Evolutionary conservation across 106 monocot species (phyloP), one percentile per base, ranked within the genome.

Genomic region (Acanthochlamys bracteata): DNA sequence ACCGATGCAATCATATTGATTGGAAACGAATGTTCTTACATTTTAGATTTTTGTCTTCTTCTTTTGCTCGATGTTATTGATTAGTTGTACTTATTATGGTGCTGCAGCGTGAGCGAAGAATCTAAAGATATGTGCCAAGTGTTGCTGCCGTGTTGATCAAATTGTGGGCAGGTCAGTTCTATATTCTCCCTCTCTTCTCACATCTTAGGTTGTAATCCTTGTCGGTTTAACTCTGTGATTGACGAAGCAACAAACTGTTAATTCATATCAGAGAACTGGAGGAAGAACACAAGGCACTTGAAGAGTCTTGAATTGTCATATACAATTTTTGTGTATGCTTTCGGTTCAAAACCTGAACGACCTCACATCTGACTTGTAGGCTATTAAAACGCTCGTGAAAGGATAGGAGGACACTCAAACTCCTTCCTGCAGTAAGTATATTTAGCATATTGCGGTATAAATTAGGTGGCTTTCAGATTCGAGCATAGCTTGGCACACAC

Each of bases 1-100:
- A 74, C 33, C 80, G 89, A 43, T 94, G 93, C 75, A 83, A 86
- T 14, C 93, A 94, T 64, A 94, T 94, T 69, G 89, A 94, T 58
- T 94, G 93, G 93, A 94, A 94, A 63, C 76, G 93, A 46, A 86
- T 72, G 93, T 92, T 53, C 24, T 20, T 49, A 40, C 24, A 0
- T 39, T 19, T 22, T 14, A 24, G 0, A 49, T 47, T 54, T 45
- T 10, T 14, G 52, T 65, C 20, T 64, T 33, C 24, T n/a, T 33
- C 33, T 6, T 33, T 33, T 33, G 33, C 6, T n/a, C 6, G 33
- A 33, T 33, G 33, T 33, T 33, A 3, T 33, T 33, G 33, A 26
- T 25, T 64, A 10, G 13, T 57, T 58, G 56, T 59, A 59, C 7
- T 14, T 20, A 25, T 61, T 55, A 25, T 42, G 41, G 26, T 20